These are phyloP conservation scores for Fusarium austroafricanum DNA, from an alignment of 2,329 filamentous ascomycete species.

Conservation along the genomic window DNA sequence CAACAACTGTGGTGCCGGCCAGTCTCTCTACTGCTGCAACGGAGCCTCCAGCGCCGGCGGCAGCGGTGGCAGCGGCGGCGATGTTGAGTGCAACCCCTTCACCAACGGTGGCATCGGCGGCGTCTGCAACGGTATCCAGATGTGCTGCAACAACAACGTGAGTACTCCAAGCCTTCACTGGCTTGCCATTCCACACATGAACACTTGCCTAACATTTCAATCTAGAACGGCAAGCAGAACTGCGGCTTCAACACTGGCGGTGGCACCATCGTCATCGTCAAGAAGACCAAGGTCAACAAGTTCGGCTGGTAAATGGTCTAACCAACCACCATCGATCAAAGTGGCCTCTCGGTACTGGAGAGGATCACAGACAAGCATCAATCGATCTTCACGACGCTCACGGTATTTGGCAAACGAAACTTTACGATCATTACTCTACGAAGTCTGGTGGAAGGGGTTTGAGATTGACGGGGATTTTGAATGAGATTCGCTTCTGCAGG, in stretches of 20 bases:
- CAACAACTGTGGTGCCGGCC: neutral
- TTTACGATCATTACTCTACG: slow-evolving; percentile 2
- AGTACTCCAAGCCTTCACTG: neutral
- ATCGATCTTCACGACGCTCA: neutral
- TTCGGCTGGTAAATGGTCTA: neutral
- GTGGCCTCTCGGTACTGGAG: neutral
- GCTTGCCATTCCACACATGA: too few species aligned
- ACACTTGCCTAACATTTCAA: too few species aligned
- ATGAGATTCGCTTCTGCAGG: slow-evolving; percentile 4
- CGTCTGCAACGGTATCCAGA: slow-evolving; percentile 3
- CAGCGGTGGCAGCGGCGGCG: neutral
- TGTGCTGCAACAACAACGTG: slow-evolving; percentile 26
- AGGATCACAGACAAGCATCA: neutral
- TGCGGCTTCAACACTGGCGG: neutral
- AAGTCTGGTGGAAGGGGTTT: neutral
- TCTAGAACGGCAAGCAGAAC: neutral
- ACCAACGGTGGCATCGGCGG: neutral
- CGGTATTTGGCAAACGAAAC: neutral
- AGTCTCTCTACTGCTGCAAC: slow-evolving; percentile 22
- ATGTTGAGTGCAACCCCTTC: neutral
- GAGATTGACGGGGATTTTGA: neutral
- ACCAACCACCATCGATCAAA: neutral
- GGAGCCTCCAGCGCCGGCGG: neutral
- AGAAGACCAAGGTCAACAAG: neutral
- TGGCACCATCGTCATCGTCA: neutral